Conservation (phyloP, 352 stramenopile species). For the Globisporangium apiculatum region DNA sequence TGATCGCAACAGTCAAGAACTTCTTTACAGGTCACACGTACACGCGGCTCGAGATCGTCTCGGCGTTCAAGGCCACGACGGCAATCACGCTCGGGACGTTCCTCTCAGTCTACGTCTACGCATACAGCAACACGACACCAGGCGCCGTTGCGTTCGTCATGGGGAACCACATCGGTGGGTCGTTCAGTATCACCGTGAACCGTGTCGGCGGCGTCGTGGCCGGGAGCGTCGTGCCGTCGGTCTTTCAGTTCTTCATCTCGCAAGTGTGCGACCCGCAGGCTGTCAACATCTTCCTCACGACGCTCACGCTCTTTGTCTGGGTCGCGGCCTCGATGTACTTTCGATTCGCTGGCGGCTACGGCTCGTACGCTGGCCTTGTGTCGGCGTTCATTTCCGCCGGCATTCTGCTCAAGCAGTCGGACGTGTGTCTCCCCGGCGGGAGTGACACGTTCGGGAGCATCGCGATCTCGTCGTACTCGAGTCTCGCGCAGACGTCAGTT, state of each 20-base stretch:
- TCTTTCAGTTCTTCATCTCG: conserved; percentile 81
- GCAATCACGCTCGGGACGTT: conserved; percentile 32
- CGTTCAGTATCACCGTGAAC: conserved; percentile 49
- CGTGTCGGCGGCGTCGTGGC: conserved; percentile 79
- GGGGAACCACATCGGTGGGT: conserved; percentile 47
- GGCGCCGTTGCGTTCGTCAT: conserved; percentile 39
- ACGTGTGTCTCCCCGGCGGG: conserved; percentile 41
- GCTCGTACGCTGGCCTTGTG: conserved; percentile 55
- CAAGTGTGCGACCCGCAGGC: conserved; percentile 43
- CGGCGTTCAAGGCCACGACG: conserved; percentile 23
- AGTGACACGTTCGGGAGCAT: conserved; percentile 33
- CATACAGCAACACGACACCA: conserved; percentile 30
- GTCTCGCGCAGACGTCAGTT: conserved; percentile 68
- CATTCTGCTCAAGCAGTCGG: conserved; percentile 52
- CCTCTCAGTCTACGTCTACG: conserved; percentile 38
- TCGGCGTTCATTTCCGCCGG: conserved; percentile 65
- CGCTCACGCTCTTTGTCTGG: conserved; percentile 63
- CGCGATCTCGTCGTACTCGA: conserved; percentile 73
- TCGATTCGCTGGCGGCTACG: conserved; percentile 45
- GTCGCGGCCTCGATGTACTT: conserved; percentile 69
- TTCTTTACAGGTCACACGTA: conserved; percentile 31
- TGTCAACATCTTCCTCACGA: conserved; percentile 39
- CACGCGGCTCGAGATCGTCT: conserved; percentile 21
- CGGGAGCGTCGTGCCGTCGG: conserved; percentile 70
- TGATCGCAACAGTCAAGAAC: conserved; percentile 12